These are phyloP conservation scores for Aspergillus wentii DNA, from an alignment of 495 filamentous ascomycete species.

Conservation along the genomic window DNA sequence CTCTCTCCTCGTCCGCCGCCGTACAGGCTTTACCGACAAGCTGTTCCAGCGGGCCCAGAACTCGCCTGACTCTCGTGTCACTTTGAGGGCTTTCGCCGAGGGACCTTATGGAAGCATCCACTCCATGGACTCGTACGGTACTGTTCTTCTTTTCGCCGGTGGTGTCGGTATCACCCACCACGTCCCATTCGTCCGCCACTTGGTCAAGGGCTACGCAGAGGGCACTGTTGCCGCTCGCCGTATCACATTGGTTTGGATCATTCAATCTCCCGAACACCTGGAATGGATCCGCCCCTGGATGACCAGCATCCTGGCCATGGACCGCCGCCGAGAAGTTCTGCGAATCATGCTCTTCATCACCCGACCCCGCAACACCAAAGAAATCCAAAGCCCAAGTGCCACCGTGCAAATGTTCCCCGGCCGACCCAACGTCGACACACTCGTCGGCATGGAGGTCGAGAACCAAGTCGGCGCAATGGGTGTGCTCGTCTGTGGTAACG, in stretches of 20 bases:
- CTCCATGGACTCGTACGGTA: conserved; percentile 83
- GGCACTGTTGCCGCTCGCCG: conserved; percentile 74
- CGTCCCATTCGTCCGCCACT: conserved; percentile 78
- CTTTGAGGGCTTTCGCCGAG: conserved; percentile 62
- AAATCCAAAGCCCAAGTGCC: conserved; percentile 62
- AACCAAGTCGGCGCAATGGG: conserved; percentile 80
- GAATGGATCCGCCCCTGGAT: conserved; percentile 96
- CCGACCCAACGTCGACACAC: conserved; percentile 71
- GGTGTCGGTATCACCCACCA: conserved; percentile 94
- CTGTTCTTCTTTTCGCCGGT: conserved; percentile 83
- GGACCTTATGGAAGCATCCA: conserved; percentile 85
- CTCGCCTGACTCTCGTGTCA: conserved; percentile 38
- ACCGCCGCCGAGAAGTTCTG: conserved; percentile 69
- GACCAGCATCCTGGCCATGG: conserved; percentile 77
- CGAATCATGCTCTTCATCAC: conserved; percentile 86
- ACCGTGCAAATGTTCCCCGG: conserved; percentile 85
- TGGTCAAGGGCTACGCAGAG: conserved; percentile 68
- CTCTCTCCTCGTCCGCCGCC: conserved; percentile 77
- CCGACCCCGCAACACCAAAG: conserved; percentile 64
- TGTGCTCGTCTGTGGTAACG: conserved; percentile 87
- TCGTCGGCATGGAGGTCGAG: conserved; percentile 72
- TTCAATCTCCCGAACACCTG: conserved; percentile 78
- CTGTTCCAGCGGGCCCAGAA: conserved; percentile 61
- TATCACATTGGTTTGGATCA: conserved; percentile 83
- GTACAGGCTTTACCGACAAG: conserved; percentile 80